Conservation (phyloP, 139 green algal species). For the Chlamydomonas eustigma region DNA sequence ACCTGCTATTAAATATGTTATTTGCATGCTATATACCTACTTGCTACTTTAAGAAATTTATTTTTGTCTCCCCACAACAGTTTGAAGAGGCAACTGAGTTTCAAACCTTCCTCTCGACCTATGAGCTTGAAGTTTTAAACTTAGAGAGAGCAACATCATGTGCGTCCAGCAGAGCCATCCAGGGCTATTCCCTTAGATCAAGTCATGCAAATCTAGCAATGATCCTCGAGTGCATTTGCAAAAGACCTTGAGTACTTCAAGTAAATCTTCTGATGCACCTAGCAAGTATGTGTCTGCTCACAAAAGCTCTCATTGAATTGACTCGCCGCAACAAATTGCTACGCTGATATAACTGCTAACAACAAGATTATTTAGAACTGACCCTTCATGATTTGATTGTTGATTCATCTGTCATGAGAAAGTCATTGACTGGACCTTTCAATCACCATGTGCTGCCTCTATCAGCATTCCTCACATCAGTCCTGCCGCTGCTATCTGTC, state of each 20-base stretch:
- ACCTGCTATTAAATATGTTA: too few species aligned
- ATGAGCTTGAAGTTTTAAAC: neutral
- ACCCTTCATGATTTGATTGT: neutral
- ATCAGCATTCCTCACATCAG: constrained; percentile 16
- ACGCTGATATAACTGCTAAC: neutral
- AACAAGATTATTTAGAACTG: neutral
- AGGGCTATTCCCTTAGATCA: neutral
- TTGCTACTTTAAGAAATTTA: too few species aligned
- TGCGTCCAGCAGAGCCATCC: neutral
- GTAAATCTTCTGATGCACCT: too few species aligned
- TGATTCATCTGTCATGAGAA: neutral
- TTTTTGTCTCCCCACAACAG: too few species aligned
- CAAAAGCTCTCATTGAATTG: too few species aligned
- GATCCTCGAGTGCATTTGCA: neutral
- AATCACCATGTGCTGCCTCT: constrained; percentile 20
- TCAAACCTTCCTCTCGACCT: constrained; percentile 17
- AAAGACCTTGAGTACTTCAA: neutral
- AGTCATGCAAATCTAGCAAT: neutral
- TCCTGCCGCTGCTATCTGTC: neutral
- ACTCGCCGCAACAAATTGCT: neutral
- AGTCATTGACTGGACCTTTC: neutral
- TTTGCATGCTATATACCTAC: too few species aligned
- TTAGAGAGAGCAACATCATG: neutral
- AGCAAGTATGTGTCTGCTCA: too few species aligned
- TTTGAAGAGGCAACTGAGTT: constrained; percentile 18